Conservation (phyloP, 179 eudicot species). For the Actinidia chinensis region DNA sequence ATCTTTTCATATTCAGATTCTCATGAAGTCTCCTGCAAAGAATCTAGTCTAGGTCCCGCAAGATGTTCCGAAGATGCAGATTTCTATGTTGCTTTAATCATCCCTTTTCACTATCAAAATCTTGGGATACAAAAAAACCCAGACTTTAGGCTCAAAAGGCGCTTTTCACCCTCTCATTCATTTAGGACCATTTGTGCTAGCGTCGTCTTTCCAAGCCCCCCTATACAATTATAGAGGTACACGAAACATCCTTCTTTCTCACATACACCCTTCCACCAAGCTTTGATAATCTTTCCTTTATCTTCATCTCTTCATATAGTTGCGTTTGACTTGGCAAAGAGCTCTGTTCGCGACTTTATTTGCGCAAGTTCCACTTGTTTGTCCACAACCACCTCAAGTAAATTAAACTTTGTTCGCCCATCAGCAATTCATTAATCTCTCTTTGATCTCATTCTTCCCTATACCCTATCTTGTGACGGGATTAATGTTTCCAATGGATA, state of each 20-base stretch:
- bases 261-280: not conserved
- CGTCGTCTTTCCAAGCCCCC: not conserved
- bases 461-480: not conserved
- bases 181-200: not conserved
- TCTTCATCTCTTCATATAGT: not conserved
- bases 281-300: not conserved
- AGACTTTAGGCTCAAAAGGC: not conserved
- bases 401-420: not conserved
- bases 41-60: not conserved
- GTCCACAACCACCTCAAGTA: not conserved
- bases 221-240: not conserved
- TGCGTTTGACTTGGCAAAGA: not conserved
- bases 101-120: constrained; percentile 5
- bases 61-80: not conserved
- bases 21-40: not conserved
- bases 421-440: not conserved
- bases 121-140: constrained; percentile 19
- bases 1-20: constrained; percentile 1
- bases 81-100: constrained; percentile 16
- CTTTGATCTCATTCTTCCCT: not conserved
- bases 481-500: not conserved
- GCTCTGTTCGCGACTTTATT: not conserved
- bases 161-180: not conserved
- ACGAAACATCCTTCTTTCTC: not conserved
- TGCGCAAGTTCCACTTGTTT: not conserved